phyloP scores from a whole-genome alignment of 371 early-diverging fungal genomes.

The Lichtheimia ornata region DNA sequence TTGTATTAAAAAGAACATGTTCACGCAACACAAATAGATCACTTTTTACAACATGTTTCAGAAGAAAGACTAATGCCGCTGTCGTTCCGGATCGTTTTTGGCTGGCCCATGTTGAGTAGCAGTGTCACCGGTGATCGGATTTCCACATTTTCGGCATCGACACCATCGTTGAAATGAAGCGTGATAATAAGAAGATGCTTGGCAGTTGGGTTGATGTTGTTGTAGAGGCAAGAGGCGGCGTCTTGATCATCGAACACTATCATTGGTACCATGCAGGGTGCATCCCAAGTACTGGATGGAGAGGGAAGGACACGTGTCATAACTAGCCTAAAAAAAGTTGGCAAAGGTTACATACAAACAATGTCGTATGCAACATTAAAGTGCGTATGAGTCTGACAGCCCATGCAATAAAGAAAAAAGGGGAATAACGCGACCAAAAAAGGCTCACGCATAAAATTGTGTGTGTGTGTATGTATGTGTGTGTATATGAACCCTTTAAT shows the following conservation, averaged over 20 bases:
- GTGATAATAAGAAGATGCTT: neutral
- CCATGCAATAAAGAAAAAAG: no score
- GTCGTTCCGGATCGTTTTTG: no score
- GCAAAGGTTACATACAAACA: no score
- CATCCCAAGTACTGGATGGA: neutral
- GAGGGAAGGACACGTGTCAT: neutral
- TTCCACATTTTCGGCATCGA: neutral
- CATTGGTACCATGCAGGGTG: neutral
- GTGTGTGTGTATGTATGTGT: no score
- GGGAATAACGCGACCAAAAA: no score
- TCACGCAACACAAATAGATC: no score
- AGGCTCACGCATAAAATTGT: no score
- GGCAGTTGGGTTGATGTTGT: neutral
- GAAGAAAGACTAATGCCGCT: neutral
- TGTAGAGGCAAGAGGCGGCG: neutral
- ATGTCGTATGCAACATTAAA: no score
- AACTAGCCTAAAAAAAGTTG: neutral
- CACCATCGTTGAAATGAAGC: constrained; percentile 1
- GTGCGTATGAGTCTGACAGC: no score
- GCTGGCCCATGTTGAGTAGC: neutral
- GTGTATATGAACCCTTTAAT: no score
- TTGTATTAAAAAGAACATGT: no score
- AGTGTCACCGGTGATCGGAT: neutral
- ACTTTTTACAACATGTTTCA: no score
- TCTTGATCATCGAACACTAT: neutral